Evolutionary conservation across 164 flowering plant genomes (phyloP).

Genomic region (Aristolochia fimbriata): DNA sequence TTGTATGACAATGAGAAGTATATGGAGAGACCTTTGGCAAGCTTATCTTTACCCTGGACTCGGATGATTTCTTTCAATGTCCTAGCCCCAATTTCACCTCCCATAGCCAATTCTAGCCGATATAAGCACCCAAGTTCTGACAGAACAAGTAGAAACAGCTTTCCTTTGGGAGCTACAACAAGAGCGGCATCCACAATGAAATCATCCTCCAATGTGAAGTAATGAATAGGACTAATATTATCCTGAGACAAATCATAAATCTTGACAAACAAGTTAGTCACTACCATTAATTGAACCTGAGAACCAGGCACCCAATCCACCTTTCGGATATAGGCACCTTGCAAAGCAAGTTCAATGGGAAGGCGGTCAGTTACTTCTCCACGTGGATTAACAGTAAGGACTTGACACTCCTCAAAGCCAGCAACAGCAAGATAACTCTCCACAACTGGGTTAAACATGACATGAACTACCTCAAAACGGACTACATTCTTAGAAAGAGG

Average conservation of each 20-base stretch:
- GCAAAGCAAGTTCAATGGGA: constrained; percentile 90
- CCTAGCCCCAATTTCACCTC: constrained; percentile 61
- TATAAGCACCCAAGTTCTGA: constrained; percentile 71
- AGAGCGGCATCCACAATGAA: constrained; percentile 82
- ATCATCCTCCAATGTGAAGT: constrained; percentile 81
- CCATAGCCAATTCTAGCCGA: constrained; percentile 61
- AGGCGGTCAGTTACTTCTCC: constrained; percentile 98
- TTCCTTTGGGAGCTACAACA: constrained; percentile 53
- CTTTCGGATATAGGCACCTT: constrained; percentile 86
- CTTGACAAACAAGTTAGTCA: constrained; percentile 83
- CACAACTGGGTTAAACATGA: constrained; percentile 64
- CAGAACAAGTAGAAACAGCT: constrained; percentile 70
- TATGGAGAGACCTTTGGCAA: constrained; percentile 64
- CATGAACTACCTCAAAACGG: constrained; percentile 94
- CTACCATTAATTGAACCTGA: constrained; percentile 94
- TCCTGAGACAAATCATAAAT: constrained; percentile 93
- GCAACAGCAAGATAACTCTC: constrained; percentile 96
- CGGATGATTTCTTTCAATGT: constrained; percentile 57
- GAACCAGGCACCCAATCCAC: constrained; percentile 98
- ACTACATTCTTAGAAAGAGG: constrained; percentile 91
- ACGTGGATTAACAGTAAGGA: constrained; percentile 79
- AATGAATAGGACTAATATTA: constrained; percentile 88
- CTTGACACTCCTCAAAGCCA: constrained; percentile 96
- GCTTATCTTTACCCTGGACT: constrained; percentile 38
- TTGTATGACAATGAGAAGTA: constrained; percentile 60